Evolutionary conservation across 768 basidiomycete genomes (phyloP).

Genomic region (Boletus fagicola): DNA sequence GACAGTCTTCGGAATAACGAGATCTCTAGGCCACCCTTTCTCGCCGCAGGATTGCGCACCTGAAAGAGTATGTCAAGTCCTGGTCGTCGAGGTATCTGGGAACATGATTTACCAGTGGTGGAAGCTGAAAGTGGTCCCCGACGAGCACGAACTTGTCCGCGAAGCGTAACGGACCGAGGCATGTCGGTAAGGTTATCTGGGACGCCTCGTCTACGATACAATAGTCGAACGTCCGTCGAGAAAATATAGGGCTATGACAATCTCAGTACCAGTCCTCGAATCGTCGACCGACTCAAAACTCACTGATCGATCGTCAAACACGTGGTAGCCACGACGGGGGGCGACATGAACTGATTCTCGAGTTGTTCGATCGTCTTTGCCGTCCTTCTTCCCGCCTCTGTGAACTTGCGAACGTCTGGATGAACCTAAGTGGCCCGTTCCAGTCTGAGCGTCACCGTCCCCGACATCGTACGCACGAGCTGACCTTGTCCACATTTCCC

Average conservation of each 20-base stretch:
- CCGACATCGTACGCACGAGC: conserved; percentile 1
- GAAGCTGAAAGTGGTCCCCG: conserved; percentile 96
- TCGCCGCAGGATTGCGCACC: conserved; percentile 80
- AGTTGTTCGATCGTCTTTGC: conserved; percentile 77
- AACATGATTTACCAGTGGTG: conserved; percentile 68
- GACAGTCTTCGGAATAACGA: conserved; percentile 89
- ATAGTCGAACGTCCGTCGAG: conserved; percentile 84
- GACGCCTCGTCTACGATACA: conserved; percentile 99
- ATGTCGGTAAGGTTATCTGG: conserved; percentile 94
- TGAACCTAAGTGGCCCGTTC: conserved; percentile 58
- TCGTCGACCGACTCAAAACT: conserved; percentile 30
- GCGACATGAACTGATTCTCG: conserved; percentile 78
- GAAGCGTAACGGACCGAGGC: conserved; percentile 87
- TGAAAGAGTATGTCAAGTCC: conserved; percentile 29
- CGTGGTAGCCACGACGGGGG: conserved; percentile 94
- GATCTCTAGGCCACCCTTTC: conserved; percentile 82
- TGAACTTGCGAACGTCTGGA: conserved; percentile 71
- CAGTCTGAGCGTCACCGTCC: conserved; percentile 1
- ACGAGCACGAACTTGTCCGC: conserved; percentile 92
- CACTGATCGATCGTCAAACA: conserved; percentile 94
- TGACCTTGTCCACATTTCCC: conserved; percentile 90
- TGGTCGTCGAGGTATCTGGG: not conserved
- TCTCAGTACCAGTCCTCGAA: conserved; percentile 6
- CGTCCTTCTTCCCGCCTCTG: conserved; percentile 53
- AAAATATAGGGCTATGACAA: conserved; percentile 70